Evolutionary conservation across 192 early-diverging fungal species (phyloP).

Genomic region (Rhizoclosmatium globosum): DNA sequence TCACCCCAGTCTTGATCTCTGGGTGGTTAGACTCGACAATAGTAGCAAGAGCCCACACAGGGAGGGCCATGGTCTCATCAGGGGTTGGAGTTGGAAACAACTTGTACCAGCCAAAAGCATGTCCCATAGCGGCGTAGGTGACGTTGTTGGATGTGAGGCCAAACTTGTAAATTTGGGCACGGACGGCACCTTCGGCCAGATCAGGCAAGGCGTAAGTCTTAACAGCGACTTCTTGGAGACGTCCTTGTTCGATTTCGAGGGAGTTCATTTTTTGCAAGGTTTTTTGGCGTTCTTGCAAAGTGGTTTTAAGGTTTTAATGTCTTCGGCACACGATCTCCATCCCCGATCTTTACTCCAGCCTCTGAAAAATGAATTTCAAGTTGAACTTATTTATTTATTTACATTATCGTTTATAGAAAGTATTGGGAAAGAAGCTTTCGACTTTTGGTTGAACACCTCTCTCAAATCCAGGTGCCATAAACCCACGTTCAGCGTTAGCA

Average conservation of each 20-base stretch:
- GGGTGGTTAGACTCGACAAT: slow-evolving; percentile 26
- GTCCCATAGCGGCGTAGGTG: slow-evolving; percentile 49
- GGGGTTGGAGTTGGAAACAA: slow-evolving; percentile 44
- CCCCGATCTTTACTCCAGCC: too few relatives aligned
- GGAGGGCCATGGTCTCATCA: slow-evolving; percentile 15
- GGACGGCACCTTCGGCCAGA: slow-evolving; percentile 26
- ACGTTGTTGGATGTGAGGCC: slow-evolving; percentile 53
- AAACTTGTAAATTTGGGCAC: slow-evolving; percentile 46
- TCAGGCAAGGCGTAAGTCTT: not conserved
- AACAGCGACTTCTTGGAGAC: not conserved
- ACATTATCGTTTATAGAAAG: too few relatives aligned
- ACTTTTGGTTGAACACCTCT: too few relatives aligned
- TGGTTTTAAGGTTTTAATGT: too few relatives aligned
- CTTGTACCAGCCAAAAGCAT: slow-evolving; percentile 38
- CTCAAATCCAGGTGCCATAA: not conserved
- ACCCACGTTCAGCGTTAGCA: not conserved
- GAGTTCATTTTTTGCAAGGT: not conserved
- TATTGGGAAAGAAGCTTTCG: too few relatives aligned
- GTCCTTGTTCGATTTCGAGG: not conserved
- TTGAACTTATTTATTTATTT: too few relatives aligned
- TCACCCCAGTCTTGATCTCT: slow-evolving; percentile 35
- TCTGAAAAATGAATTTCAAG: too few relatives aligned
- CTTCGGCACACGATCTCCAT: too few relatives aligned
- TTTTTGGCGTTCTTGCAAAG: too few relatives aligned
- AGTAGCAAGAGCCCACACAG: slow-evolving; percentile 53